Evolutionary conservation across 768 basidiomycete species (phyloP).

Genomic region (Collybiopsis luxurians): DNA sequence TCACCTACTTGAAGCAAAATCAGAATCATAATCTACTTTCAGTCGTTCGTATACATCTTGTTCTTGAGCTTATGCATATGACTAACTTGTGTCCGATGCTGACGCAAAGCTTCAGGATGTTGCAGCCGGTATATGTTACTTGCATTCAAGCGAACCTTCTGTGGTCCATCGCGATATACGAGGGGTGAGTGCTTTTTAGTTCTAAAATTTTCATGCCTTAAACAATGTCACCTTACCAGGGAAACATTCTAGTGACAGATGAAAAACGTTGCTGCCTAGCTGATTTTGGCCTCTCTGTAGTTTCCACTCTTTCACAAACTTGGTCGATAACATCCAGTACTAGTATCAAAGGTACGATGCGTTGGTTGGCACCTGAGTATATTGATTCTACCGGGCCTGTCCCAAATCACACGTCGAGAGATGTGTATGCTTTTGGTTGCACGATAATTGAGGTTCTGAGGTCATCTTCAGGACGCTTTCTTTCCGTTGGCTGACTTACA

Average conservation of each 20-base stretch:
- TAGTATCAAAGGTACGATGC: conserved; percentile 3
- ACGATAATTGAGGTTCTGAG: conserved; percentile 20
- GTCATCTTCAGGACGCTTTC: no score
- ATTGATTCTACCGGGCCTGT: conserved; percentile 1
- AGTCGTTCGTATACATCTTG: conserved; percentile 17
- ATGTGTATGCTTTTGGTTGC: conserved; percentile 25
- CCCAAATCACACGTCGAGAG: conserved; percentile 8
- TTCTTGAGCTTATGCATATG: background rate
- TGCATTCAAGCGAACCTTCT: conserved; percentile 27
- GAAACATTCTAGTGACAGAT: conserved; percentile 22
- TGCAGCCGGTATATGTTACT: conserved; percentile 26
- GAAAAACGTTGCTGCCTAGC: conserved; percentile 15
- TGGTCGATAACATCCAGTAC: background rate
- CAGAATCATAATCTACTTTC: conserved; percentile 14
- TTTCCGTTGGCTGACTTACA: no score
- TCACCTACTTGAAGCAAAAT: conserved; percentile 18
- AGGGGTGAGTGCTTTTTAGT: conserved; percentile 15
- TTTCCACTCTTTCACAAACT: conserved; percentile 5
- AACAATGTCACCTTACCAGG: background rate
- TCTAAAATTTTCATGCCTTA: background rate
- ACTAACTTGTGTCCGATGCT: background rate
- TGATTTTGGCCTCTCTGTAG: conserved; percentile 18
- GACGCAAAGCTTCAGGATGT: conserved; percentile 19
- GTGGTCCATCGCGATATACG: conserved; percentile 28
- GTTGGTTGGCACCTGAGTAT: conserved; percentile 25